Conservation (phyloP, 108 stramenopile species). For the Seminavis robusta region DNA sequence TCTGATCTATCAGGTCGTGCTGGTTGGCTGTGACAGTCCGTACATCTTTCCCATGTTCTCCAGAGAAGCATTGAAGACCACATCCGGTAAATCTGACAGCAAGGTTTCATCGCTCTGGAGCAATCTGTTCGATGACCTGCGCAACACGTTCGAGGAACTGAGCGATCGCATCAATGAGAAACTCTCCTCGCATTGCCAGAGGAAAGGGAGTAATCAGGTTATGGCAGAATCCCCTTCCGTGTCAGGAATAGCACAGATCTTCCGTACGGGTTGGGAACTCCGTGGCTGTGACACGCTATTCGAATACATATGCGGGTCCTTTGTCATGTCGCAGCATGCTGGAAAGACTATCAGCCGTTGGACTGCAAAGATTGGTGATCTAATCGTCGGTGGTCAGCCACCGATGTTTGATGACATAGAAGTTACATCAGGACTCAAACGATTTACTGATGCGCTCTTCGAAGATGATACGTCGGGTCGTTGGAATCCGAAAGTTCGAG, state of each 20-base stretch:
- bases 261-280: not conserved
- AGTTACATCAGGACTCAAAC: not conserved
- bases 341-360: not conserved
- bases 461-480: not conserved
- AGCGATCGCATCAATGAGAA: not conserved
- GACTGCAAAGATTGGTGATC: not conserved
- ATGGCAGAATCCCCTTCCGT: not conserved
- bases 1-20: not conserved
- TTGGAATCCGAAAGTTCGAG: not conserved
- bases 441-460: not conserved
- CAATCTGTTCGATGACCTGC: not conserved
- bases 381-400: not conserved
- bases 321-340: not conserved
- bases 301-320: not conserved
- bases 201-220: not conserved
- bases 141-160: not conserved
- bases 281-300: not conserved
- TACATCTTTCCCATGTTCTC: not conserved
- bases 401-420: slow-evolving; percentile 2
- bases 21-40: not conserved
- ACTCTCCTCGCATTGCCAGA: not conserved
- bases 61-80: not conserved
- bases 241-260: not conserved
- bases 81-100: not conserved
- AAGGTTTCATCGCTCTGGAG: slow-evolving; percentile 1